These are phyloP conservation scores for Venturia asperata DNA, from an alignment of 2,329 filamentous ascomycete genomes.

Conservation along the genomic window DNA sequence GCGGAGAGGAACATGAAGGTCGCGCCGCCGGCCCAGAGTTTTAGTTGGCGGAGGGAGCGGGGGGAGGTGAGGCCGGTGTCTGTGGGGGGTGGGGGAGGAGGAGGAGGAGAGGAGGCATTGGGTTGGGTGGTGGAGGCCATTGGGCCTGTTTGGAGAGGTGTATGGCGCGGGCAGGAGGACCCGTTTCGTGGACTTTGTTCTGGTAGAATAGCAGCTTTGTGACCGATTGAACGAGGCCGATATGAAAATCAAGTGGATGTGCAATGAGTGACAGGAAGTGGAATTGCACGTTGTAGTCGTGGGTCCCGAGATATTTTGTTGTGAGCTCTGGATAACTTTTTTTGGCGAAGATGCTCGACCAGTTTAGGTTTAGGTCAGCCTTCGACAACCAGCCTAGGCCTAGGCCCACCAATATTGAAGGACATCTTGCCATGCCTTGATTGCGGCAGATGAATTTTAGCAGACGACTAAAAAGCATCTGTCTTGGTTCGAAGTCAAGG, in stretches of 20 bases:
- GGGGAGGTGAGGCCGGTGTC: slow-evolving; percentile 3
- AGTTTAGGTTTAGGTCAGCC: not conserved
- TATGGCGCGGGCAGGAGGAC: not conserved
- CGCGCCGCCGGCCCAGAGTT: slow-evolving; percentile 16
- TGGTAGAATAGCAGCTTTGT: not conserved
- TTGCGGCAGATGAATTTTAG: too few relatives aligned
- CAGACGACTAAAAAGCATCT: too few relatives aligned
- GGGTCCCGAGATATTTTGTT: not conserved
- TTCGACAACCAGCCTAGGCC: not conserved
- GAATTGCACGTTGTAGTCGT: not conserved
- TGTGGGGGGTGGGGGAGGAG: not conserved
- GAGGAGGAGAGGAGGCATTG: not conserved
- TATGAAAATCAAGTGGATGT: not conserved
- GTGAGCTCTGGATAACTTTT: not conserved
- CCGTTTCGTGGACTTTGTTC: not conserved
- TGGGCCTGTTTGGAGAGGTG: not conserved
- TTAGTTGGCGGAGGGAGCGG: slow-evolving; percentile 14
- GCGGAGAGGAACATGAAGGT: slow-evolving; percentile 18
- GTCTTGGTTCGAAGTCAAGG: too few relatives aligned
- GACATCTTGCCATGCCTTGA: not conserved
- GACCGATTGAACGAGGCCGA: not conserved
- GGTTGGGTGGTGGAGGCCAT: not conserved
- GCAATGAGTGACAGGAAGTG: not conserved
- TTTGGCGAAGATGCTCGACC: not conserved
- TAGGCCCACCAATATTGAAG: not conserved